Evolutionary conservation across 1,284 basidiomycete genomes (phyloP), one percentile per base, ranked within the genome.

Genomic region (Fomitopsis pinicola): DNA sequence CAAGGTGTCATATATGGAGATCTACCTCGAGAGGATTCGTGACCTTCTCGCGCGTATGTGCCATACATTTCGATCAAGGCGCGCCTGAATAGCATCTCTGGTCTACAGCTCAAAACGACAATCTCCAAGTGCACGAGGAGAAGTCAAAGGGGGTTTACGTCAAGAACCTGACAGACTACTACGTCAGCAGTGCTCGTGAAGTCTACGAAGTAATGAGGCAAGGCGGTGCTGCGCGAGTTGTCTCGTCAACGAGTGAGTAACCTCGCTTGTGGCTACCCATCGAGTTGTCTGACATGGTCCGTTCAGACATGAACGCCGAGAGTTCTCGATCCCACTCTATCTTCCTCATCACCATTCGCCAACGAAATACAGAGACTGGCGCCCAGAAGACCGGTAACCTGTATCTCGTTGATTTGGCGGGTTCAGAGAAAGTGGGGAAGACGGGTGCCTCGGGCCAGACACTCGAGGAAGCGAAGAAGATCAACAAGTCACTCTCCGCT

Each of bases 1-100:
- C 75, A 99, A 99, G 79, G 97, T 99, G 59, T 98, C 95, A 42
- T 99, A 99, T 76, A 98, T 99, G 95, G 97, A 99, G 76, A 99
- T 99, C 67, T 99, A 99, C 78, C 86, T 99, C 73, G 97, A 99
- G 78, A 87, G 90, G 67, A 96, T 99, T 69, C 87, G 97, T 62
- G 97, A 99, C 82, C 77, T 99, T 63, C 84, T 99, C 60, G 92
- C 95, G 62, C 97, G 96, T 98, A 76, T 74, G 95, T 84, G 28
- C 14, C 45, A 56, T 45, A n/a, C 46, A 53, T 59, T 52, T 42
- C 26, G 28, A n/a, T 44, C 30, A 53, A 54, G 30, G 36, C 12
- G 22, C 22, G 30, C 52, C 14, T 17, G 42, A 46, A 19, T 17
- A 42, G 15, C 35, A 56, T 54, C 19, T 17, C 54, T 61, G 59